phyloP scores from a whole-genome alignment of 2,329 filamentous ascomycete species.

The Botrytis galanthina region DNA sequence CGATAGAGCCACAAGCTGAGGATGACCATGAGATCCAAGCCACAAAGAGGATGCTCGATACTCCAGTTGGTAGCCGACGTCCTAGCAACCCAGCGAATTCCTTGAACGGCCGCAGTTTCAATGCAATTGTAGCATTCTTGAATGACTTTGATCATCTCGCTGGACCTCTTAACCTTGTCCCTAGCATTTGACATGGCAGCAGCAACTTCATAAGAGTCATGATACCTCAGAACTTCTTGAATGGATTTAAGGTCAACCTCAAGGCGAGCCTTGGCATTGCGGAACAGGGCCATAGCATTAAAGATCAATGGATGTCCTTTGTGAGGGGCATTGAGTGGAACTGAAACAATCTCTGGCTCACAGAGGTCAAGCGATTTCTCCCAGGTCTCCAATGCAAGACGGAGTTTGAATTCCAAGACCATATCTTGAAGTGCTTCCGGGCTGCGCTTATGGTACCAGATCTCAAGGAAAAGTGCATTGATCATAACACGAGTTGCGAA shows the following conservation, averaged over 20 bases:
- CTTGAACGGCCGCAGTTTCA: constrained; percentile 89
- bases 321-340: constrained; percentile 89
- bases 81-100: constrained; percentile 96
- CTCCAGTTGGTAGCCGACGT: constrained; percentile 99
- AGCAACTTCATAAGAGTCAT: constrained; percentile 95
- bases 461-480: constrained; percentile 95
- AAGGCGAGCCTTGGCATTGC: constrained; percentile 86
- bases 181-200: constrained; percentile 94
- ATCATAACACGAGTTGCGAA: constrained; percentile 98
- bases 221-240: constrained; percentile 90
- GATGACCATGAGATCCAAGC: constrained; percentile 96
- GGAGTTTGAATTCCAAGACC: constrained; percentile 96
- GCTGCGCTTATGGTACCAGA: constrained; percentile 98
- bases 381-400: constrained; percentile 96
- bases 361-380: constrained; percentile 92
- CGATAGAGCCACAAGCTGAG: constrained; percentile 97
- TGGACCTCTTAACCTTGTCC: constrained; percentile 89
- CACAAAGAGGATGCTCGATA: constrained; percentile 94
- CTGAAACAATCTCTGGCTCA: constrained; percentile 83
- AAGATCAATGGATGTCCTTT: constrained; percentile 96
- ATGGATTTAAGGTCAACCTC: constrained; percentile 95
- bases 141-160: constrained; percentile 98
- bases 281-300: constrained; percentile 96
- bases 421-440: constrained; percentile 97
- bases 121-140: constrained; percentile 98